Base-by-base conservation (phyloP, 306 rosid species). In the Sechiopsis laciniata region DNA sequence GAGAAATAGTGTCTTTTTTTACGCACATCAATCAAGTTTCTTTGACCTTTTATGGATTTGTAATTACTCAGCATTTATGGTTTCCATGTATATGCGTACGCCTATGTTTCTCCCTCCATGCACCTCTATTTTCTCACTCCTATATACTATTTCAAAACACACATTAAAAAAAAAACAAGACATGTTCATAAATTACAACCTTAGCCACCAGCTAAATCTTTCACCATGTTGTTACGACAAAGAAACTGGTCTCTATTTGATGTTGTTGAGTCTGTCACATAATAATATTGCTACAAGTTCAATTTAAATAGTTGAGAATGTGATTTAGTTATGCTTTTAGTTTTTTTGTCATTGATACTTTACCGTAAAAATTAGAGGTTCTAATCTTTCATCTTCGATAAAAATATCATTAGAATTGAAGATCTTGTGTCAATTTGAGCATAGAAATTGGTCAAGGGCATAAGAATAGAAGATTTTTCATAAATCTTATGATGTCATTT, bases 11-110 rank as follows among this genome's bases (percentile, higher is more conserved):
- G 8, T 48, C 58, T 48, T 69, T 7, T 69, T 69, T 69, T 48
- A 50, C 57, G 73, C 57, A 69, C 73, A 69, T 69, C 58, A 69
- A 69, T 69, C 73, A 69, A 48, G 58, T 50, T 69, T 69, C 73
- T 69, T 69, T 69, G 73, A 50, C 73, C 73, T 69, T 69, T 69
- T 69, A 69, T 69, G 73, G 73, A 50, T 21, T 19, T 69, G 58
- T 69, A 69, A 69, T 69, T 69, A 69, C 51, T 69, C 73, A 69
- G 40, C 73, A 69, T 69, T 69, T 46, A 69, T 69, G 73, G 73
- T 50, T 50, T 69, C 72, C 19, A 69, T 69, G 57, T 50, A 69
- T 69, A 40, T 68, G 19, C 42, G 57, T 68, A 50, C 73, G 42
- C 73, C 73, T 69, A 69, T 24, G 10, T 48, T n/a, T 64, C 52